These are phyloP conservation scores for Blumeriella jaapii DNA, from an alignment of 2,329 filamentous ascomycete genomes.

Conservation along the genomic window DNA sequence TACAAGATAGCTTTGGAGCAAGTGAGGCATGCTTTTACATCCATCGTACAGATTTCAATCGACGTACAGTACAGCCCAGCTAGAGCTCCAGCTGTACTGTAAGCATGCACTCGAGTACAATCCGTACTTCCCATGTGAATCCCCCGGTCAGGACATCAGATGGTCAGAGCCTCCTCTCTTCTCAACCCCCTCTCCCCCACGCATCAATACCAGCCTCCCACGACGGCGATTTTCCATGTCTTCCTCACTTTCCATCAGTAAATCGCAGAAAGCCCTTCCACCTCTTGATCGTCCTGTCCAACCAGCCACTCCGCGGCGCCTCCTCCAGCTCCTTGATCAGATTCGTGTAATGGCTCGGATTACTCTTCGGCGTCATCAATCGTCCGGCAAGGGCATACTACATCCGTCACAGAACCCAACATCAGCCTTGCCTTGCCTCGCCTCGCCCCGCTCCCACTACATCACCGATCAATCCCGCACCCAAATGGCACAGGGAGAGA, in stretches of 20 bases:
- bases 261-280: constrained; percentile 49
- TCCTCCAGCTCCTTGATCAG: constrained; percentile 51
- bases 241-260: too few relatives aligned
- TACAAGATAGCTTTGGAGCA: constrained; percentile 3
- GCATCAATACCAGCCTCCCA: neutral
- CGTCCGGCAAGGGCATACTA: constrained; percentile 38
- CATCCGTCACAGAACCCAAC: neutral
- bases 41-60: too few relatives aligned
- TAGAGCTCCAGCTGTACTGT: too few relatives aligned
- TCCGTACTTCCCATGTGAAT: too few relatives aligned
- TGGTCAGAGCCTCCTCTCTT: too few relatives aligned
- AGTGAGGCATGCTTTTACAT: constrained; percentile 3
- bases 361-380: constrained; percentile 46
- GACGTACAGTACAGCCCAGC: neutral
- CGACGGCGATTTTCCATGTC: too few relatives aligned
- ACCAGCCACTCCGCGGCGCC: constrained; percentile 45
- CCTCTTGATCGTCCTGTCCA: constrained; percentile 40
- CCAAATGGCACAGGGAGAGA: neutral
- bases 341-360: constrained; percentile 52
- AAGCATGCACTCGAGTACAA: too few relatives aligned
- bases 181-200: neutral
- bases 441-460: too few relatives aligned
- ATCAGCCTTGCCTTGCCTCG: too few relatives aligned
- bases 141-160: too few relatives aligned
- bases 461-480: neutral